phyloP scores from a whole-genome alignment of 345 rosid species.

The Salix viminalis region DNA sequence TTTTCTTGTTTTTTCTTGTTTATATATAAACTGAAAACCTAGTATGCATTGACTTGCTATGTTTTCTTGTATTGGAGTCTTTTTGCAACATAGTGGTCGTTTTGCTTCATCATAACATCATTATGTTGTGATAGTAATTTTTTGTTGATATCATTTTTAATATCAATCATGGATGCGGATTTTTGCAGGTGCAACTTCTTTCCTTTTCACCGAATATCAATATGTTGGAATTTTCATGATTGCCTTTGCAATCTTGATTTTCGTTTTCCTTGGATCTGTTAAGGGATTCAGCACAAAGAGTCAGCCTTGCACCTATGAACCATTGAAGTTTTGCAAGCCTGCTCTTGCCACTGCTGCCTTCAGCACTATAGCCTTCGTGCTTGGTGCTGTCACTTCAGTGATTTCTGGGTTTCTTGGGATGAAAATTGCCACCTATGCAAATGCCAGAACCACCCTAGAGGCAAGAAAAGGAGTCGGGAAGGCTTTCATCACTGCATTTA shows the following conservation, averaged over 20 bases:
- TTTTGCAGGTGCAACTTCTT: slow-evolving; percentile 28
- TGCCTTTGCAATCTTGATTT: slow-evolving; percentile 29
- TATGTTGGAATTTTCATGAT: slow-evolving; percentile 33
- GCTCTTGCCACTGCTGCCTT: slow-evolving; percentile 81
- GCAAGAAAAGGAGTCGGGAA: slow-evolving; percentile 89
- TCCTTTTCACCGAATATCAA: slow-evolving; percentile 27
- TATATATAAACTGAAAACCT: neutral
- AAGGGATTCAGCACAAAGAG: slow-evolving; percentile 41
- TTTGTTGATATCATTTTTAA: neutral
- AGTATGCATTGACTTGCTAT: neutral
- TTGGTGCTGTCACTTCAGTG: slow-evolving; percentile 71
- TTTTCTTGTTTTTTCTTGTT: neutral
- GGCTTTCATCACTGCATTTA: slow-evolving; percentile 70
- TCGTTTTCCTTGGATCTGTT: slow-evolving; percentile 28
- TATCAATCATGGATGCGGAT: neutral
- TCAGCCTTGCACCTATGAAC: slow-evolving; percentile 68
- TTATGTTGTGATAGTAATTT: neutral
- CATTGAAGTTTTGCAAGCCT: slow-evolving; percentile 59
- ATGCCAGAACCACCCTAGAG: slow-evolving; percentile 85
- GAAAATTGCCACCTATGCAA: slow-evolving; percentile 90
- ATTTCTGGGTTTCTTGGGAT: slow-evolving; percentile 89
- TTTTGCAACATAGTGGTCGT: neutral
- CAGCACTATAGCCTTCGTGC: slow-evolving; percentile 70
- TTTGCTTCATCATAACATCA: neutral
- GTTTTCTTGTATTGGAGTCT: neutral